phyloP scores from a whole-genome alignment of 495 filamentous ascomycete species.

The Penicillium bovifimosum region DNA sequence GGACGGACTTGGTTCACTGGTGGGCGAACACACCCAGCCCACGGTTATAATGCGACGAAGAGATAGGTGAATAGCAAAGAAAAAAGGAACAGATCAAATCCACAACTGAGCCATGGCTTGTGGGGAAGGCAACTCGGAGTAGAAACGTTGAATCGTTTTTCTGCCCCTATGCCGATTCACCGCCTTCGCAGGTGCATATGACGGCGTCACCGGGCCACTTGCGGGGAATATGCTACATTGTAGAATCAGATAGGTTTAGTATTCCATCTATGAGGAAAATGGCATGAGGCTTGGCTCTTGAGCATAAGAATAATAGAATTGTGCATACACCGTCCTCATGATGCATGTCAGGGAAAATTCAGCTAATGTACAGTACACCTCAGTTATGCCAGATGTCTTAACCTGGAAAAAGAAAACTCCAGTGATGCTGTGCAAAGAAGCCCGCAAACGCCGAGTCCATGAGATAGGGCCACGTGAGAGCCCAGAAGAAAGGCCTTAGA shows the following conservation, averaged over 20 bases:
- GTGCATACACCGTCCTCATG: constrained; percentile 1
- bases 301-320: constrained; percentile 3
- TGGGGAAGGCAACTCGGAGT: constrained; percentile 4
- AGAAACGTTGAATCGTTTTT: constrained; percentile 7
- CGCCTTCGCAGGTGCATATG: constrained; percentile 2
- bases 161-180: constrained; percentile 7
- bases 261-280: background rate
- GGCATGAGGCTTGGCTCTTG: too few relatives aligned
- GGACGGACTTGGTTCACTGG: background rate
- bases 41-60: background rate
- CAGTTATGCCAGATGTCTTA: constrained; percentile 24
- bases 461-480: constrained; percentile 11
- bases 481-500: constrained; percentile 6
- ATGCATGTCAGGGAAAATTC: constrained; percentile 1
- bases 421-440: constrained; percentile 34
- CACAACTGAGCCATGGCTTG: constrained; percentile 4
- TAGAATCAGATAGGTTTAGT: background rate
- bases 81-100: constrained; percentile 1
- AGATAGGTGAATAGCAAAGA: background rate
- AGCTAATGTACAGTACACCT: constrained; percentile 43
- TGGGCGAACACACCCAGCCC: background rate
- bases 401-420: constrained; percentile 33
- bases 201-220: background rate
- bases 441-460: constrained; percentile 21
- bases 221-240: background rate